A percentile compares a stretch with the other conserved stretches of the same genome.
Evolutionary conservation across 257 asterid species (phyloP).

Genomic region (Anisodus acutangulus): DNA sequence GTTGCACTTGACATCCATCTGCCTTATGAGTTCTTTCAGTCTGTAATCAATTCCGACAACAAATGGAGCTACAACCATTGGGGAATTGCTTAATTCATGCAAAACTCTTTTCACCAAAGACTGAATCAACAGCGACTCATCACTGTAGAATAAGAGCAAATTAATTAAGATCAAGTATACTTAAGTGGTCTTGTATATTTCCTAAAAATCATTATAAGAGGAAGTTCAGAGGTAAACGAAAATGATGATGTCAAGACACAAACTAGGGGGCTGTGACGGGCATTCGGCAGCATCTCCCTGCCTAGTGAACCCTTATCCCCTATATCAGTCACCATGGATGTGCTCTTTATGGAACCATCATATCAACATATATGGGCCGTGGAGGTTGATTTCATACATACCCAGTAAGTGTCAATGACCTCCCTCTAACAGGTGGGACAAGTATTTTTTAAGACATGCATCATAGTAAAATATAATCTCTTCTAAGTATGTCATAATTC

Average conservation of each 20-base stretch:
- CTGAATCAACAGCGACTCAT: slow-evolving; percentile 33
- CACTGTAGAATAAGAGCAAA: slow-evolving; percentile 29
- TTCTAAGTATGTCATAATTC: no score
- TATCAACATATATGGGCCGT: neutral
- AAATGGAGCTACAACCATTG: slow-evolving; percentile 40
- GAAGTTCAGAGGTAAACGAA: neutral
- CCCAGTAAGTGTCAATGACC: no score
- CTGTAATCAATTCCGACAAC: slow-evolving; percentile 40
- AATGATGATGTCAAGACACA: neutral
- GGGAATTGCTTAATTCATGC: slow-evolving; percentile 40
- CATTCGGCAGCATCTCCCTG: neutral
- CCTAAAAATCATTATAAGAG: neutral
- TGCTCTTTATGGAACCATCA: slow-evolving; percentile 3
- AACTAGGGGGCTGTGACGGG: neutral
- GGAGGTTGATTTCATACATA: no score
- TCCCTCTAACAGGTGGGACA: no score
- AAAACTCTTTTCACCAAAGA: slow-evolving; percentile 34
- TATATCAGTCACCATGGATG: neutral
- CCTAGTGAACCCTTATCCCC: neutral
- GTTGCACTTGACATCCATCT: slow-evolving; percentile 31
- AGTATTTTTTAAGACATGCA: no score
- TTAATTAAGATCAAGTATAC: slow-evolving; percentile 6
- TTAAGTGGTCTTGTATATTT: neutral
- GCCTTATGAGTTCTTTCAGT: slow-evolving; percentile 16
- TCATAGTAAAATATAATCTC: no score